Conservation (phyloP, 805 yeast species). For the Dipodascus albidus region DNA sequence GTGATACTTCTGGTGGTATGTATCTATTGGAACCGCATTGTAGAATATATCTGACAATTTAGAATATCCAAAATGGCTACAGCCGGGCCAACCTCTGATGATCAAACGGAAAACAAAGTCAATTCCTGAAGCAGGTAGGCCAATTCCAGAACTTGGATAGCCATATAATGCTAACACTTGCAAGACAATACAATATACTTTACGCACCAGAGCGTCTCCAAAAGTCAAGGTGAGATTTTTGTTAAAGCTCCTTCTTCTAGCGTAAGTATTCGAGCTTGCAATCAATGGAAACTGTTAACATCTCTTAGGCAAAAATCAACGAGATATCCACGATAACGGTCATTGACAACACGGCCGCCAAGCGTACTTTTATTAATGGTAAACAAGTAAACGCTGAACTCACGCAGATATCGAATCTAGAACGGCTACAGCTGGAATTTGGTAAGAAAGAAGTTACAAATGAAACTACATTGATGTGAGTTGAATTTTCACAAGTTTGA, state of each 20-base stretch:
- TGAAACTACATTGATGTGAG: background rate
- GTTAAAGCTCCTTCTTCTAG: background rate
- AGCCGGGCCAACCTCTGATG: constrained; percentile 11
- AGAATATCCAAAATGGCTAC: constrained; percentile 17
- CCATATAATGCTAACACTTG: too few species aligned
- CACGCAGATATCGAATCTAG: background rate
- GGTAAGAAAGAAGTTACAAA: constrained; percentile 6
- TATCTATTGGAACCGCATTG: background rate
- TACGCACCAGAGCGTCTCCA: background rate
- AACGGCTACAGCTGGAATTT: constrained; percentile 6
- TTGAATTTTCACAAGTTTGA: constrained; percentile 1
- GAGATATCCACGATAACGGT: constrained; percentile 10
- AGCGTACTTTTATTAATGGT: background rate
- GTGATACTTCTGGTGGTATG: constrained; percentile 6
- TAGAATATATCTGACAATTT: background rate
- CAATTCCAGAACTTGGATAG: background rate
- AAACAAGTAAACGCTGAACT: background rate
- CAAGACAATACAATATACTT: background rate
- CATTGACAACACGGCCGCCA: background rate
- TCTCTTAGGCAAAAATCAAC: background rate
- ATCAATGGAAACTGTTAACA: background rate
- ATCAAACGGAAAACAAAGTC: background rate
- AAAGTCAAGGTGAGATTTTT: background rate
- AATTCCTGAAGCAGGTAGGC: background rate
- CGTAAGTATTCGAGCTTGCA: background rate